Conservation (phyloP, 2,329 filamentous ascomycete species). For the Lecanicillium sp. region DNA sequence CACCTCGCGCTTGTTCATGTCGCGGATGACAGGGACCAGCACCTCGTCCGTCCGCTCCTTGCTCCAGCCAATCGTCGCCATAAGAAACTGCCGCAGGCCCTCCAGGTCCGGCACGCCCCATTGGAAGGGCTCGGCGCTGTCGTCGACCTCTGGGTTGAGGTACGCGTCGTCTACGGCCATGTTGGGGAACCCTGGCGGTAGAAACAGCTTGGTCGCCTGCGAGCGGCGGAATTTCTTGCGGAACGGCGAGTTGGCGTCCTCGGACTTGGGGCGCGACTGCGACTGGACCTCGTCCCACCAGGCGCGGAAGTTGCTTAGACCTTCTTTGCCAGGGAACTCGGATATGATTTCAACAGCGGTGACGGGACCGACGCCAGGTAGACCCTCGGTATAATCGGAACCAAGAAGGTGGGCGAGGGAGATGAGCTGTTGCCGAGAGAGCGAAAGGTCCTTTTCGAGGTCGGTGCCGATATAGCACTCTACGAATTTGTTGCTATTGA, state of each 20-base stretch:
- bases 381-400: conserved; percentile 89
- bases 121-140: conserved; percentile 70
- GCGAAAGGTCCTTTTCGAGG: conserved; percentile 80
- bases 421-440: conserved; percentile 83
- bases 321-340: conserved; percentile 63
- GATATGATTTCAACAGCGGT: conserved; percentile 91
- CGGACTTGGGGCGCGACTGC: conserved; percentile 56
- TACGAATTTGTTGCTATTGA: conserved; percentile 96
- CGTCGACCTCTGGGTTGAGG: conserved; percentile 78
- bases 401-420: conserved; percentile 85
- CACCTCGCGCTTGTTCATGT: conserved; percentile 83
- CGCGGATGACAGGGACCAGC: conserved; percentile 86
- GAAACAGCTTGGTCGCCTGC: conserved; percentile 77
- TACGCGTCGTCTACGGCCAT: conserved; percentile 77
- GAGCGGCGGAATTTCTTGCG: conserved; percentile 78
- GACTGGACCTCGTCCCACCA: conserved; percentile 83
- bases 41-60: conserved; percentile 92
- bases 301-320: conserved; percentile 69
- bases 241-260: conserved; percentile 57
- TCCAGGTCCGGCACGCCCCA: conserved; percentile 96
- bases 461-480: conserved; percentile 87
- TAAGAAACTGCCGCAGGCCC: conserved; percentile 75
- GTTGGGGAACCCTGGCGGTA: conserved; percentile 75
- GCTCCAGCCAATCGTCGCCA: conserved; percentile 88
- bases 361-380: conserved; percentile 86